phyloP scores from a whole-genome alignment of 1,284 basidiomycete genomes.

The Agroathelia rolfsii region DNA sequence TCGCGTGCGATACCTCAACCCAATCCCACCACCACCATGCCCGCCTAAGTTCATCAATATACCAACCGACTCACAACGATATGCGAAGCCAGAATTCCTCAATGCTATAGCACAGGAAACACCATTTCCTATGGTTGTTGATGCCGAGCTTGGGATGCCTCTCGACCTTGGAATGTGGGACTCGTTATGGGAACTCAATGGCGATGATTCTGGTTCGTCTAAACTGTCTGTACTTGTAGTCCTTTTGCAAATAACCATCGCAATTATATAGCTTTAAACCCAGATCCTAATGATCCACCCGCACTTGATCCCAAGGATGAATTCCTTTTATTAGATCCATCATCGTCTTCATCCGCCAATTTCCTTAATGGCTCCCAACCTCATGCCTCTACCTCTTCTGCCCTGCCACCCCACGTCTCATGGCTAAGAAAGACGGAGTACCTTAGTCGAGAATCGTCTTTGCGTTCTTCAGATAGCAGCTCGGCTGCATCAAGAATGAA shows the following conservation, averaged over 20 bases:
- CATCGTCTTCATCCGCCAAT: conserved; percentile 34
- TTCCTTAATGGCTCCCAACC: conserved; percentile 30
- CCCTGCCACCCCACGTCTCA: conserved; percentile 56
- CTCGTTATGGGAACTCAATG: conserved; percentile 73
- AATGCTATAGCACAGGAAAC: conserved; percentile 71
- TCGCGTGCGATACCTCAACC: conserved; percentile 86
- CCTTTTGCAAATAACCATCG: conserved; percentile 1
- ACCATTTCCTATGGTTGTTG: conserved; percentile 86
- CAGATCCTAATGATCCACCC: conserved; percentile 49
- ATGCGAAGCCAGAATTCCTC: conserved; percentile 78
- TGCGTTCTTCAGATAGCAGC: no score
- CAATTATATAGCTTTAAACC: conserved; percentile 53
- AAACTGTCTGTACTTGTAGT: conserved; percentile 2
- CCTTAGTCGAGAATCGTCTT: conserved; percentile 66
- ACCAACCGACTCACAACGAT: conserved; percentile 76
- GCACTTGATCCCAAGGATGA: conserved; percentile 65
- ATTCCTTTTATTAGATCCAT: conserved; percentile 53
- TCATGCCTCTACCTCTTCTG: conserved; percentile 25
- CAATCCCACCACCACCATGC: conserved; percentile 87
- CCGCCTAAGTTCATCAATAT: conserved; percentile 89
- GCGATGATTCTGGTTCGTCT: conserved; percentile 58
- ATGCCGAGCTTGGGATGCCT: conserved; percentile 92
- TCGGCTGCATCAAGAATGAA: conserved; percentile 35
- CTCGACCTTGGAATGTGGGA: conserved; percentile 78
- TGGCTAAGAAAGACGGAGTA: conserved; percentile 90